phyloP scores from a whole-genome alignment of 208 protist genomes.

The Pavlovales sp. region DNA sequence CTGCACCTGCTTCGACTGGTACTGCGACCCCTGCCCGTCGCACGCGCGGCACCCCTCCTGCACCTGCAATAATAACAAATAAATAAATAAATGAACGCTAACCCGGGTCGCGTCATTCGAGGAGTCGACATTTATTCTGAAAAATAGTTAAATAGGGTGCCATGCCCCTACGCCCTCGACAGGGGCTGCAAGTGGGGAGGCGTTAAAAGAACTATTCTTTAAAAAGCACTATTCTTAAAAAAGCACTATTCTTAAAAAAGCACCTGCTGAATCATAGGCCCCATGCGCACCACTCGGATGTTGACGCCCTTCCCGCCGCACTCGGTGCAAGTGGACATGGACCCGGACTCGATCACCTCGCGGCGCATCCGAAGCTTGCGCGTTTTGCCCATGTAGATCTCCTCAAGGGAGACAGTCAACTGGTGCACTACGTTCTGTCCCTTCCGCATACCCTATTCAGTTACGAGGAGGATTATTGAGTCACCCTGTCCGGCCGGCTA shows the following conservation, averaged over 20 bases:
- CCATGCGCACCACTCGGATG: conserved; percentile 38
- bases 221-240: no score
- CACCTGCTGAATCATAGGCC: conserved; percentile 35
- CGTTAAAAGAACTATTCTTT: no score
- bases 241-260: no score
- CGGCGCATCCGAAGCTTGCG: conserved; percentile 32
- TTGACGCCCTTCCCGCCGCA: conserved; percentile 16
- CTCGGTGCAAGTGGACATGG: background rate
- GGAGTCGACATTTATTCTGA: no score
- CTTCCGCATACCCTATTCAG: conserved; percentile 15
- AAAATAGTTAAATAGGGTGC: no score
- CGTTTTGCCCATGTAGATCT: conserved; percentile 26
- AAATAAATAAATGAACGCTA: no score
- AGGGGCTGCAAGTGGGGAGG: no score
- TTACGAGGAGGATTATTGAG: no score
- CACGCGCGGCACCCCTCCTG: conserved; percentile 10
- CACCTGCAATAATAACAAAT: no score
- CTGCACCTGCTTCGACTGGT: conserved; percentile 7
- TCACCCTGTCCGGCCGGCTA: no score
- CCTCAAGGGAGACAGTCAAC: conserved; percentile 26
- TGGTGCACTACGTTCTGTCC: conserved; percentile 36
- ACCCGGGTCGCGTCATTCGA: no score
- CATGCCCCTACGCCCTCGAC: no score
- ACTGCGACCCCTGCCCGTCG: background rate
- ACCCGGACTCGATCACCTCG: conserved; percentile 19